Conservation (phyloP, 2,329 filamentous ascomycete species). For the Aspergillus pseudoviridinutans region DNA sequence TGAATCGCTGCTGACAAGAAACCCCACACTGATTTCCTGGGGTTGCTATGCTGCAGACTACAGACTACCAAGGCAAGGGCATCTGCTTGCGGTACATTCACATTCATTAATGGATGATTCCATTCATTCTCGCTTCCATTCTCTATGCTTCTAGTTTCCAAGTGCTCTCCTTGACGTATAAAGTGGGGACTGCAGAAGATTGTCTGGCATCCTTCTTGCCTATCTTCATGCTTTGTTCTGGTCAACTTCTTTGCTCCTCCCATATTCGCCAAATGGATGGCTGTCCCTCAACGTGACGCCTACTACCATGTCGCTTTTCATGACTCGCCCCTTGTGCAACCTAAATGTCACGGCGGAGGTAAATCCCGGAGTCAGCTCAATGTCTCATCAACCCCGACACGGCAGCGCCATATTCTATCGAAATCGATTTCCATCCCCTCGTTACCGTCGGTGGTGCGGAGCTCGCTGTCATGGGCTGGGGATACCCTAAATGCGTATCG, state of each 20-base stretch:
- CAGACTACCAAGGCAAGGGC: neutral
- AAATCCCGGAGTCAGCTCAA: slow-evolving; percentile 11
- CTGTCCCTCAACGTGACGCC: slow-evolving; percentile 17
- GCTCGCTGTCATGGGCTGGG: slow-evolving; percentile 34
- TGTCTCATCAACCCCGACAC: neutral
- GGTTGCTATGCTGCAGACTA: neutral
- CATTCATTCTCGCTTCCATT: neutral
- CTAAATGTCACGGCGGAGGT: slow-evolving; percentile 24
- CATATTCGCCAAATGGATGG: slow-evolving; percentile 19
- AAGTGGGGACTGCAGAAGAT: neutral
- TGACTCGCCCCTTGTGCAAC: slow-evolving; percentile 27
- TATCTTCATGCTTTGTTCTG: slow-evolving; percentile 8
- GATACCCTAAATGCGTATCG: slow-evolving; percentile 38
- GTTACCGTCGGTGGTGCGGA: slow-evolving; percentile 31
- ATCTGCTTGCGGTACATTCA: neutral
- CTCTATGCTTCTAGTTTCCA: neutral
- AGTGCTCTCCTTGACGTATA: neutral
- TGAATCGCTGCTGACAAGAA: neutral
- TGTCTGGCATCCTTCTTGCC: slow-evolving; percentile 1
- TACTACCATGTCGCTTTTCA: slow-evolving; percentile 30
- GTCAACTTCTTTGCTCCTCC: neutral
- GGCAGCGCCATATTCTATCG: slow-evolving; percentile 16
- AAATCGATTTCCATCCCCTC: slow-evolving; percentile 29
- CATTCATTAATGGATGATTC: neutral
- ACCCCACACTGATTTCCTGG: neutral